These are phyloP conservation scores for Lablab purpureus DNA, from an alignment of 306 rosid species.

Conservation along the genomic window DNA sequence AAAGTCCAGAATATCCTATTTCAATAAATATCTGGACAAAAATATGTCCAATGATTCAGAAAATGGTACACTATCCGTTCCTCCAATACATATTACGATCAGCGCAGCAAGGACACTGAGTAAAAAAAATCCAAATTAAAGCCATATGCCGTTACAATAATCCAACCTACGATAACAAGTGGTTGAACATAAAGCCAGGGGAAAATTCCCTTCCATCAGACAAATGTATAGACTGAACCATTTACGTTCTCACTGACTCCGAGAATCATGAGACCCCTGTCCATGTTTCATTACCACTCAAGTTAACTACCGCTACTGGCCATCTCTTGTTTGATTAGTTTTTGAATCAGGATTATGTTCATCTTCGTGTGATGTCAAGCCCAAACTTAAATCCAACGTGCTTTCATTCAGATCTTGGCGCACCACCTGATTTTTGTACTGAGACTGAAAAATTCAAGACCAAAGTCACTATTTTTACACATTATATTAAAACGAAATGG, in stretches of 20 bases:
- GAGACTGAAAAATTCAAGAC: slow-evolving; percentile 46
- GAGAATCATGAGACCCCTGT: slow-evolving; percentile 42
- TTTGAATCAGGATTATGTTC: slow-evolving; percentile 66
- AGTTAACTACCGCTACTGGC: slow-evolving; percentile 48
- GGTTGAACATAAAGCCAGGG: slow-evolving; percentile 43
- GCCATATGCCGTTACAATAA: slow-evolving; percentile 49
- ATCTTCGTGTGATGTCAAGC: slow-evolving; percentile 73
- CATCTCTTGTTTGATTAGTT: slow-evolving; percentile 61
- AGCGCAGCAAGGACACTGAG: slow-evolving; percentile 52
- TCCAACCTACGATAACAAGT: slow-evolving; percentile 42
- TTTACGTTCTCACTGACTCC: slow-evolving; percentile 36
- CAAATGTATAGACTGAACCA: slow-evolving; percentile 39
- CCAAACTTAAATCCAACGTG: slow-evolving; percentile 90
- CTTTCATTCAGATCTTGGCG: slow-evolving; percentile 97
- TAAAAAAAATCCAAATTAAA: slow-evolving; percentile 44
- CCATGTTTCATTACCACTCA: slow-evolving; percentile 26
- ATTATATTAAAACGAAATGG: background rate
- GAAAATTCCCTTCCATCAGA: slow-evolving; percentile 43
- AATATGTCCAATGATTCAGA: slow-evolving; percentile 45
- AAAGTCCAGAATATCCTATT: slow-evolving; percentile 43
- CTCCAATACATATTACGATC: slow-evolving; percentile 43
- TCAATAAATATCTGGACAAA: slow-evolving; percentile 46
- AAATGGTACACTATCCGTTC: slow-evolving; percentile 42
- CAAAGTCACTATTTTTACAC: slow-evolving; percentile 27
- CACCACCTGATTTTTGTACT: slow-evolving; percentile 69